Evolutionary conservation across 2,329 filamentous ascomycete genomes (phyloP), one percentile per base, ranked within the genome.

Genomic region (Botrytis sinoallii): DNA sequence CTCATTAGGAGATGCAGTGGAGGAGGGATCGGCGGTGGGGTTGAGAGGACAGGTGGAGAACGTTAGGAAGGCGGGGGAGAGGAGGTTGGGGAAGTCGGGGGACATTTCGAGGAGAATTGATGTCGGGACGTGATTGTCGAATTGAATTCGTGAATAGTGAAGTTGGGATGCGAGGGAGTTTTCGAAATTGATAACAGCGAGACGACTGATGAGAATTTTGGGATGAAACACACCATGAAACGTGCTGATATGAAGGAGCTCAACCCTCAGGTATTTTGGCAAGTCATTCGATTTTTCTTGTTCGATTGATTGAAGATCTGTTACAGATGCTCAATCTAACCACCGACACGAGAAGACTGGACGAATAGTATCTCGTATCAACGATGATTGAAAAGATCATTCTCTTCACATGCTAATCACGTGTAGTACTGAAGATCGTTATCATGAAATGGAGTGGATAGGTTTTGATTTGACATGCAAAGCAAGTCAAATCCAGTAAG

Each of bases 41-140:
- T 65, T 25, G 44, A 76, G 63, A n/a, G 78, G 77, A 42, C 70
- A 75, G 29, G 67, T 57, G 22, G 72, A 42, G 74, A 79, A 79
- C 25, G 75, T 42, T 25, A 76, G 77, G 75, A 79, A 80, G 71
- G 75, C 66, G 14, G 73, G 63, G 29, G 68, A 32, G 70, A 60
- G 65, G 75, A 80, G 75, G 29, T 75, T 64, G 32, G 78, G 78
- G 74, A 78, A 75, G 42, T 55, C 61, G 40, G 69, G 46, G 14
- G 61, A 55, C 46, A 60, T 70, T 29, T 63, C 18, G 55, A 68
- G 10, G 25, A 46, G 48, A 25, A 6, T 35, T 38, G 48, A 42
- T 68, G 25, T 32, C 40, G 14, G 35, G 35, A 38, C n/a, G 35
- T 68, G 35, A 42, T 57, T 57, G 5, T 69, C n/a, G 66, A 69